Base-by-base conservation (phyloP, 192 early-diverging fungal genomes). In the Rhizophlyctis rosea region DNA sequence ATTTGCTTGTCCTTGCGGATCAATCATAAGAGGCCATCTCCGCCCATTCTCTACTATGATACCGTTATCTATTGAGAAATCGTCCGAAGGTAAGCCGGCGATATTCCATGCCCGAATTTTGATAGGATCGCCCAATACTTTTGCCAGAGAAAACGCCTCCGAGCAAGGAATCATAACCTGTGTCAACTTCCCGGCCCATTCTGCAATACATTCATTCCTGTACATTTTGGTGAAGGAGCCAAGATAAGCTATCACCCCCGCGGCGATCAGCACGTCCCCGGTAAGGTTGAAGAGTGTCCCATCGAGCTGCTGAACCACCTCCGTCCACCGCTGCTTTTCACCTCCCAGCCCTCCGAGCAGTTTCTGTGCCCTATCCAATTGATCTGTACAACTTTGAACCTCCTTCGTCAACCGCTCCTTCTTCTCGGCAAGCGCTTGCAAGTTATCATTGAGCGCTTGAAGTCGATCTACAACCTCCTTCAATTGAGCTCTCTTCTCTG, bases 1-100 rank as follows among this genome's bases (percentile, higher is more conserved):
- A 63, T 85, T 83, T 29, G 82, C 84, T 63, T 78, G 76, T 11
- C 80, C 79, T 61, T 86, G 84, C 23, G 84, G 84, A 57, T 86
- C 84, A 65, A 86, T 84, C 84, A 86, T 85, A 31, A 86, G 65
- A 21, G 84, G 84, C 84, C 84, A 86, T 47, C 84, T 36, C 18
- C 84, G 52, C 11, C 77, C 71, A 59, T 85, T 78, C 61, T 76
- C 61, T 0, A 86, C 84, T 28, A 85, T 86, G 44, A 86, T 86
- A 25, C 84, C 84, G 59, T 86, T 86, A 55, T 86, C 84, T 24
- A 86, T 64, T 0, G 82, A 85, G 61, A 86, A 86, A 1, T 69
- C 52, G 59, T 86, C 84, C 1, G 82, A 76, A 14, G 84, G 84
- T 24, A 86, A 64, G 1, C 84, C 84, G 50, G 81, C 80, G 67